These are phyloP conservation scores for Xylaria bambusicola DNA, from an alignment of 495 filamentous ascomycete genomes.

Conservation along the genomic window DNA sequence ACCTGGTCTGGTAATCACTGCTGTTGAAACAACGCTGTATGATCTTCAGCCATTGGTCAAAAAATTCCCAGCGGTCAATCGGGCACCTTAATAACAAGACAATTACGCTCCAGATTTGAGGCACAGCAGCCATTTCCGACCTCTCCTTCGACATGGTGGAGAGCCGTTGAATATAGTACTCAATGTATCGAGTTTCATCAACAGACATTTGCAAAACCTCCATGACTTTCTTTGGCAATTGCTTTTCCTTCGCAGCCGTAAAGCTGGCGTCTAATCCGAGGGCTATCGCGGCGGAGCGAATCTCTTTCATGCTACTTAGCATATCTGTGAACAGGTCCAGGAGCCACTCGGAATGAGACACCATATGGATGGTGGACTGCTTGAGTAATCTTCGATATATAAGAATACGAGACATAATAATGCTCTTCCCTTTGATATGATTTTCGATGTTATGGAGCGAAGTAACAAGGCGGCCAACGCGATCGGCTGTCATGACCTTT, in stretches of 20 bases:
- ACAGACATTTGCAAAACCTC: slow-evolving; percentile 62
- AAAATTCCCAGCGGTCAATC: slow-evolving; percentile 71
- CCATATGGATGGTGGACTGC: slow-evolving; percentile 68
- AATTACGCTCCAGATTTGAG: slow-evolving; percentile 84
- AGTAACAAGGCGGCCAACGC: slow-evolving; percentile 65
- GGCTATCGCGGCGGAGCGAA: slow-evolving; percentile 69
- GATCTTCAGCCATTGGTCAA: slow-evolving; percentile 70
- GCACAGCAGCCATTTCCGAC: slow-evolving; percentile 66
- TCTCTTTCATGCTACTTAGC: slow-evolving; percentile 75
- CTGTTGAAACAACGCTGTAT: slow-evolving; percentile 86
- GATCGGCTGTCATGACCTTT: slow-evolving; percentile 69
- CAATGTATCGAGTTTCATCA: slow-evolving; percentile 60
- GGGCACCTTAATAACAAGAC: slow-evolving; percentile 71
- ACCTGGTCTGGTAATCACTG: slow-evolving; percentile 67
- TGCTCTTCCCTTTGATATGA: slow-evolving; percentile 72
- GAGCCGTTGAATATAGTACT: slow-evolving; percentile 67
- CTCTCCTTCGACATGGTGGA: slow-evolving; percentile 66
- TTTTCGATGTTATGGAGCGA: slow-evolving; percentile 72
- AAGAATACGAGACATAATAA: slow-evolving; percentile 68
- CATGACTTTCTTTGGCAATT: slow-evolving; percentile 62
- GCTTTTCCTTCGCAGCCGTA: slow-evolving; percentile 62
- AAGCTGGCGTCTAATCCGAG: slow-evolving; percentile 69
- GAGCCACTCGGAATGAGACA: slow-evolving; percentile 69
- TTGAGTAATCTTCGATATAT: slow-evolving; percentile 75
- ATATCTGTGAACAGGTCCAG: slow-evolving; percentile 78